Evolutionary conservation across 257 asterid genomes (phyloP), one percentile per base, ranked within the genome.

Genomic region (Solanum paucissectum): DNA sequence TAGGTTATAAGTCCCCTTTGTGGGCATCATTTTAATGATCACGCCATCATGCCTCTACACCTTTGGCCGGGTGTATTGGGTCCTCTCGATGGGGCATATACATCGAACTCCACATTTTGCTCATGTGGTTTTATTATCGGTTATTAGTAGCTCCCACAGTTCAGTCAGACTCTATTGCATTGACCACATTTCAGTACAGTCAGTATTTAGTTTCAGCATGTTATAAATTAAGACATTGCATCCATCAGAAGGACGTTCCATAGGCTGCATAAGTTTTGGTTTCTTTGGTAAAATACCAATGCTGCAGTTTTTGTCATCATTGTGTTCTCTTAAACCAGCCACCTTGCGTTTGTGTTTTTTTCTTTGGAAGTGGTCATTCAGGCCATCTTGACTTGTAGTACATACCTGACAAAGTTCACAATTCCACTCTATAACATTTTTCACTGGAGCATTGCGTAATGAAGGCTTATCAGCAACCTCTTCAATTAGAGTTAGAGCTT

Each of bases 271-370:
- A n/a, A 87, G 14, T 36, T 83, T 71, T 23, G 87, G 42, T 82
- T 83, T 87, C 85, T 91, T 88, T 5, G 90, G 87, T 6, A 71
- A 60, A 42, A 89, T 69, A 2, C 93, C 94, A 8, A 91, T 88
- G 25, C 83, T 87, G 21, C 52, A 89, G 46, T 90, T 91, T 55
- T 90, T 86, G 1, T 89, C 90, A 3, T 83, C 44, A 71, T 42
- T 89, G 71, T 42, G 86, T 38, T 88, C 88, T 81, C 72, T 83
- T 72, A 86, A 68, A 34, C 89, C 90, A 25, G 92, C 93, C 89
- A 88, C 94, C 88, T 89, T 94, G 4, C 88, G 29, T 87, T 93
- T 92, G 93, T 94, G 98, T 74, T 90, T 93, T 91, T 89, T 95
- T 72, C 96, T 96, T 66, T 18, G 16, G 5, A 92, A 71, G 89